Evolutionary conservation across 2,329 filamentous ascomycete species (phyloP).

Genomic region (Aulographum hederae): DNA sequence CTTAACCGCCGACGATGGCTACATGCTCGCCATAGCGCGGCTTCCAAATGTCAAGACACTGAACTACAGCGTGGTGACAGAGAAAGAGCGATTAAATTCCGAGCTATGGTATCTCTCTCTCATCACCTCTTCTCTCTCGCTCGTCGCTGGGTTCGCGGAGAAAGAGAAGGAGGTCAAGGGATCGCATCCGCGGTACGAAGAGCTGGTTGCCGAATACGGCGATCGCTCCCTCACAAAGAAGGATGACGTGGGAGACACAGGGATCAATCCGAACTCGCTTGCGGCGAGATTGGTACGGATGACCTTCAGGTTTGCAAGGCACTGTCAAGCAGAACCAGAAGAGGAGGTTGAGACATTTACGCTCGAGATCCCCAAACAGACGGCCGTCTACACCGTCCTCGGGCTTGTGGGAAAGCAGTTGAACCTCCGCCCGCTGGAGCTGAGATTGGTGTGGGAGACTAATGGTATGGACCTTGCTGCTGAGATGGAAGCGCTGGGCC

Average conservation of each 20-base stretch:
- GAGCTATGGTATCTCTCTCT: conserved; percentile 86
- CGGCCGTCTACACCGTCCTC: conserved; percentile 67
- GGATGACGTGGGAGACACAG: conserved; percentile 7
- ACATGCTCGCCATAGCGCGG: conserved; percentile 73
- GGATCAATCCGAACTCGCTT: conserved; percentile 58
- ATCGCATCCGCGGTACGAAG: conserved; percentile 52
- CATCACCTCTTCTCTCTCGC: conserved; percentile 57
- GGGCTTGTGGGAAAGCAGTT: conserved; percentile 61
- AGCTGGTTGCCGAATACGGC: conserved; percentile 61
- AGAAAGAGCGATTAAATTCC: conserved; percentile 64
- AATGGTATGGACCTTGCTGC: conserved; percentile 15
- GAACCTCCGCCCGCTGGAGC: conserved; percentile 38
- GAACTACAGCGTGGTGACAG: conserved; percentile 44
- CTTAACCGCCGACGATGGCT: conserved; percentile 54
- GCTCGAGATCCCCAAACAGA: conserved; percentile 49
- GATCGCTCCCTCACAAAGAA: conserved; percentile 42
- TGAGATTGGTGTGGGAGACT: conserved; percentile 70
- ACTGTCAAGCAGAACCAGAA: conserved; percentile 4
- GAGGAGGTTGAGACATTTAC: conserved; percentile 9
- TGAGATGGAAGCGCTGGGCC: conserved; percentile 15
- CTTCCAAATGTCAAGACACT: conserved; percentile 48
- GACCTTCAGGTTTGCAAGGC: conserved; percentile 25
- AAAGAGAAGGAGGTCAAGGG: conserved; percentile 32
- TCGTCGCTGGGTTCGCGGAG: conserved; percentile 18
- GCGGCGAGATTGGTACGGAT: conserved; percentile 56